A percentile compares a stretch with the other conserved stretches of the same genome.
These are phyloP conservation scores for Alnus glutinosa DNA, from an alignment of 306 rosid species.

Conservation along the genomic window DNA sequence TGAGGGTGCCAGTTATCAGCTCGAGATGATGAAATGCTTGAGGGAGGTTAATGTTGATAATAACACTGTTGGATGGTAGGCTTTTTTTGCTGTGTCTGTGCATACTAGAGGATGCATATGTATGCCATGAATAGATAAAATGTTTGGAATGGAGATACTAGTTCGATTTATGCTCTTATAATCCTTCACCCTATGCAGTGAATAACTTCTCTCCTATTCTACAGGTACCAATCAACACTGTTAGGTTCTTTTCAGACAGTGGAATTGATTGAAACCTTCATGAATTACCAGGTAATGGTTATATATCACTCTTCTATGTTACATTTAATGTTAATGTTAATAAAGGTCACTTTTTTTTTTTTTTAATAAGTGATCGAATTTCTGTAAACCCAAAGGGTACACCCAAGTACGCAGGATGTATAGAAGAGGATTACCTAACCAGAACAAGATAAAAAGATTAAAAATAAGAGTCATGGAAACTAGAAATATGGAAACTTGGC, in stretches of 20 bases:
- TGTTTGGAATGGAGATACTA: background rate
- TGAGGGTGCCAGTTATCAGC: slow-evolving; percentile 98
- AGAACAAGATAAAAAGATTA: too few species aligned
- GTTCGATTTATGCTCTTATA: slow-evolving; percentile 5
- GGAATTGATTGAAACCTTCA: slow-evolving; percentile 90
- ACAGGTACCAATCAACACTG: slow-evolving; percentile 94
- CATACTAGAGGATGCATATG: too few species aligned
- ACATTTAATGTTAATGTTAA: background rate
- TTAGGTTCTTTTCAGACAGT: slow-evolving; percentile 91
- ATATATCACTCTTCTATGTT: background rate
- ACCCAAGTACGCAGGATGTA: too few species aligned
- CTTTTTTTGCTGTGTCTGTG: background rate
- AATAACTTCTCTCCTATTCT: slow-evolving; percentile 26
- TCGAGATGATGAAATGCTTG: slow-evolving; percentile 99
- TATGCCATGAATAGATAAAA: background rate
- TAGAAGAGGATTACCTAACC: too few species aligned
- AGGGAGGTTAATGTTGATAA: slow-evolving; percentile 99
- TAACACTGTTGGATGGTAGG: slow-evolving; percentile 95
- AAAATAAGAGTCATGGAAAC: too few species aligned
- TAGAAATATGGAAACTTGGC: too few species aligned
- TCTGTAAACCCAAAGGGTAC: too few species aligned
- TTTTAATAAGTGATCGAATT: too few species aligned
- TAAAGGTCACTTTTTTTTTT: too few species aligned
- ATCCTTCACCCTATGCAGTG: background rate
- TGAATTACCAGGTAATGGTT: slow-evolving; percentile 87